Conservation (phyloP, 495 filamentous ascomycete species). For the Aspergillus funiculosus region DNA sequence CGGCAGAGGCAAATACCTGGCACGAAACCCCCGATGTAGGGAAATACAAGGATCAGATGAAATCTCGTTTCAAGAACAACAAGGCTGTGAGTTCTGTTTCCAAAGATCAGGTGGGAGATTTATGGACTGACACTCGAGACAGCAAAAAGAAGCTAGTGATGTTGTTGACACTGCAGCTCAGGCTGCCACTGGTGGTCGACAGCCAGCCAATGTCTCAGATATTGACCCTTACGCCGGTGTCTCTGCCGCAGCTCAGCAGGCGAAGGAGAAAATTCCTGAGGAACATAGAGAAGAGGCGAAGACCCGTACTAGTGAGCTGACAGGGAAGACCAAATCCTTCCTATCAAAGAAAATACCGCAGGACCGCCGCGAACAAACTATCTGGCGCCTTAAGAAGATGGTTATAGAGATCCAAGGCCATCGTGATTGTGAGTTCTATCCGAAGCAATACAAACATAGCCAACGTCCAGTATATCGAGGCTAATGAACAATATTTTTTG, state of each 20-base stretch:
- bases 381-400: constrained; percentile 98
- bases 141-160: constrained; percentile 40
- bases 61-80: constrained; percentile 59
- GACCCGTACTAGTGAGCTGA: constrained; percentile 25
- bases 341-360: constrained; percentile 77
- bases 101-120: background rate
- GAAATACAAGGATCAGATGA: constrained; percentile 57
- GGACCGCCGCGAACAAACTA: constrained; percentile 88
- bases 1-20: constrained; percentile 89
- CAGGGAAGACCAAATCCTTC: constrained; percentile 60
- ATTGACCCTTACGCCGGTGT: constrained; percentile 51
- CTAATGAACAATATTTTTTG: background rate
- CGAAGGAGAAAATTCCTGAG: constrained; percentile 47
- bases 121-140: background rate
- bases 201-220: constrained; percentile 41
- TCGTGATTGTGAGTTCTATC: constrained; percentile 61
- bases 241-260: constrained; percentile 41
- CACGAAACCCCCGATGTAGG: constrained; percentile 77
- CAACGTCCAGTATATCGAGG: too few relatives aligned
- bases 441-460: too few relatives aligned
- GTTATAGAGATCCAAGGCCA: constrained; percentile 91
- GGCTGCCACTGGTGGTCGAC: constrained; percentile 38
- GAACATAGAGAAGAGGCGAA: constrained; percentile 36
- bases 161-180: constrained; percentile 52
- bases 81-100: constrained; percentile 43